These are phyloP conservation scores for Lachnellula cervina DNA, from an alignment of 2,329 filamentous ascomycete genomes.

Conservation along the genomic window DNA sequence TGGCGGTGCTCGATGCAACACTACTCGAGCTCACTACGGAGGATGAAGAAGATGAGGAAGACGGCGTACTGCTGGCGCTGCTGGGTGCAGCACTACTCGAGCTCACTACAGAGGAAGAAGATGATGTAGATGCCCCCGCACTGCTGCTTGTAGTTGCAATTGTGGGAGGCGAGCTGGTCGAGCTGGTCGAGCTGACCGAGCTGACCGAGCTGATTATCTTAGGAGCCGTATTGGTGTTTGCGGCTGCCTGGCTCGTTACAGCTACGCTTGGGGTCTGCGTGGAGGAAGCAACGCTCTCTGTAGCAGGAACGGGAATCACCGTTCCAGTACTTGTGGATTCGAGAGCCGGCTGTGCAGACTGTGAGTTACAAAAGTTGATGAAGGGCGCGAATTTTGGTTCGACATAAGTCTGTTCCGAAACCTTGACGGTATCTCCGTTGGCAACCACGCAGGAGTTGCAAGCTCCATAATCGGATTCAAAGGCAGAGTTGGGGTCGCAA, in stretches of 20 bases:
- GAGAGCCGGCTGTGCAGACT: constrained; percentile 1
- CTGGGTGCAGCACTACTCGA: neutral
- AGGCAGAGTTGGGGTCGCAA: constrained; percentile 41
- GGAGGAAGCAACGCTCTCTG: constrained; percentile 5
- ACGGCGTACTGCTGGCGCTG: too few species aligned
- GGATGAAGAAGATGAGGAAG: neutral
- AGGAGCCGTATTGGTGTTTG: constrained; percentile 3
- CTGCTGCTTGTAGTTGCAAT: neutral
- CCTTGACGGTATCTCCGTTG: constrained; percentile 10
- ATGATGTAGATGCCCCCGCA: neutral
- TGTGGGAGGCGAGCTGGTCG: neutral
- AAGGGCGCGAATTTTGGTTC: constrained; percentile 23
- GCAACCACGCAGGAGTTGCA: constrained; percentile 35
- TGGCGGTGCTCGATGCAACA: too few species aligned
- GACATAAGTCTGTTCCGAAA: constrained; percentile 15
- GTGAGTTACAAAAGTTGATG: constrained; percentile 22
- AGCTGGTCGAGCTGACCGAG: too few species aligned
- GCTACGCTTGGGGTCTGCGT: constrained; percentile 8
- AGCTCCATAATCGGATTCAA: constrained; percentile 31
- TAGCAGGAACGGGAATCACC: constrained; percentile 6
- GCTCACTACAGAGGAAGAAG: neutral
- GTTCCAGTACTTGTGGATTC: constrained; percentile 9
- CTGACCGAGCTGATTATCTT: neutral
- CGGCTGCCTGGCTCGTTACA: constrained; percentile 8
- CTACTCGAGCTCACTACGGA: neutral